Evolutionary conservation across 495 filamentous ascomycete genomes (phyloP).

Genomic region (Aspergillus sclerotioniger): DNA sequence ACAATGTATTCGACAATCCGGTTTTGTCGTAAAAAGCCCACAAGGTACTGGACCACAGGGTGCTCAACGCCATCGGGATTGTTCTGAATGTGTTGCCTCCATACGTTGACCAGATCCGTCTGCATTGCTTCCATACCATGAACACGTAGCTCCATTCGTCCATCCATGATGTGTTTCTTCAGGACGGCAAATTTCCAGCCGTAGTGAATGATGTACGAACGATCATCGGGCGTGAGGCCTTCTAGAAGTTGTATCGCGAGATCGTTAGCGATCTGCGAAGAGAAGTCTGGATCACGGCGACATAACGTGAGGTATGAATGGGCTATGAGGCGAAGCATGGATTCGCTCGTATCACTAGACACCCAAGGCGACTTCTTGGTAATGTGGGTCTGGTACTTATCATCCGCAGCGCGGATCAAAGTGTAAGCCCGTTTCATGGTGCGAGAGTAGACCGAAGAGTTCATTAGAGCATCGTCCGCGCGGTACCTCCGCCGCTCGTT

Average conservation of each 20-base stretch:
- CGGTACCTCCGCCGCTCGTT: slow-evolving; percentile 19
- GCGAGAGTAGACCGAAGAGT: slow-evolving; percentile 16
- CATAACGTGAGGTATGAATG: slow-evolving; percentile 27
- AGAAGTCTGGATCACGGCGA: slow-evolving; percentile 21
- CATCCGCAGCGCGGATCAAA: slow-evolving; percentile 29
- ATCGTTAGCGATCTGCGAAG: slow-evolving; percentile 32
- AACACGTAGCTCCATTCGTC: slow-evolving; percentile 88
- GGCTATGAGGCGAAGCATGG: slow-evolving; percentile 29
- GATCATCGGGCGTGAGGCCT: slow-evolving; percentile 27
- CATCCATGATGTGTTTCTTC: slow-evolving; percentile 69
- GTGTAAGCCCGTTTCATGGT: slow-evolving; percentile 26
- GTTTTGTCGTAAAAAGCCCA: slow-evolving; percentile 60
- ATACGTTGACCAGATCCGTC: slow-evolving; percentile 63
- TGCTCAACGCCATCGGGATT: slow-evolving; percentile 35
- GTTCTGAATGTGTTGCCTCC: slow-evolving; percentile 50
- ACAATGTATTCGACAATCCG: slow-evolving; percentile 82
- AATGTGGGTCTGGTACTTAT: slow-evolving; percentile 35
- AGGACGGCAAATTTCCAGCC: slow-evolving; percentile 71
- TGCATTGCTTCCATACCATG: slow-evolving; percentile 70
- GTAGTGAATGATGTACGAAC: slow-evolving; percentile 46
- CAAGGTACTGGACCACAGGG: slow-evolving; percentile 61
- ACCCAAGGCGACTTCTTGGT: slow-evolving; percentile 40
- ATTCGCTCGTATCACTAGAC: slow-evolving; percentile 36
- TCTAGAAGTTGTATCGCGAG: slow-evolving; percentile 41
- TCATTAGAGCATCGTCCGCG: slow-evolving; percentile 18